These are phyloP conservation scores for Priceomyces melissophilus DNA, from an alignment of 805 yeast species.

Conservation along the genomic window DNA sequence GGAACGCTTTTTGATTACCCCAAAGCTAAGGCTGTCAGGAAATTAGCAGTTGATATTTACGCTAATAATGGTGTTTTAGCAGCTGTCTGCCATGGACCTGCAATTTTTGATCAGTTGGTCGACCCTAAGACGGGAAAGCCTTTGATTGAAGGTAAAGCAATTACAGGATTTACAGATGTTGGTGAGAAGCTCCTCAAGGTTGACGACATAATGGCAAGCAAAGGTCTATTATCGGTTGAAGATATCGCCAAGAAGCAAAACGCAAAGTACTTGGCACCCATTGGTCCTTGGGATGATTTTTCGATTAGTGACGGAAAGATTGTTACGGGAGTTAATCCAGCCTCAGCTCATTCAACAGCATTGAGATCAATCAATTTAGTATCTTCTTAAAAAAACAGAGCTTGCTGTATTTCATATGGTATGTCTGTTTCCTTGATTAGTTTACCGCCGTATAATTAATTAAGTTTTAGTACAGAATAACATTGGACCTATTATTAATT, in stretches of 20 bases:
- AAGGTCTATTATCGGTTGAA: constrained; percentile 33
- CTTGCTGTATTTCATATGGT: too few species aligned
- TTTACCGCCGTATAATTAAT: too few species aligned
- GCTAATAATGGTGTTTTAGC: constrained; percentile 52
- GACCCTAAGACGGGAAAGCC: constrained; percentile 41
- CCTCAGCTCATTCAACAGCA: constrained; percentile 51
- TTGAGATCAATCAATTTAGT: constrained; percentile 23
- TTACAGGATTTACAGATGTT: constrained; percentile 59
- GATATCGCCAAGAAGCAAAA: constrained; percentile 36
- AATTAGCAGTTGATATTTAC: constrained; percentile 45
- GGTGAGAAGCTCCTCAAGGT: constrained; percentile 43
- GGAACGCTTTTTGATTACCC: constrained; percentile 60
- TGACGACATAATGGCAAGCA: constrained; percentile 15
- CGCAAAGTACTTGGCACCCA: constrained; percentile 45
- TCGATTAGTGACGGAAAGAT: constrained; percentile 53
- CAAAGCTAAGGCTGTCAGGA: constrained; percentile 43
- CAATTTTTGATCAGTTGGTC: constrained; percentile 47
- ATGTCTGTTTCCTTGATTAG: too few species aligned
- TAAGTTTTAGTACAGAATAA: too few species aligned
- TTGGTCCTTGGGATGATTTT: constrained; percentile 50
- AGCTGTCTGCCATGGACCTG: constrained; percentile 72
- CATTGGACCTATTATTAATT: too few species aligned
- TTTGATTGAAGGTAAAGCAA: constrained; percentile 48
- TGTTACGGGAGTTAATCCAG: constrained; percentile 67
- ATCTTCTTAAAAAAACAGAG: background rate